phyloP scores from a whole-genome alignment of 2,329 filamentous ascomycete species.

The Sclerotinia borealis region DNA sequence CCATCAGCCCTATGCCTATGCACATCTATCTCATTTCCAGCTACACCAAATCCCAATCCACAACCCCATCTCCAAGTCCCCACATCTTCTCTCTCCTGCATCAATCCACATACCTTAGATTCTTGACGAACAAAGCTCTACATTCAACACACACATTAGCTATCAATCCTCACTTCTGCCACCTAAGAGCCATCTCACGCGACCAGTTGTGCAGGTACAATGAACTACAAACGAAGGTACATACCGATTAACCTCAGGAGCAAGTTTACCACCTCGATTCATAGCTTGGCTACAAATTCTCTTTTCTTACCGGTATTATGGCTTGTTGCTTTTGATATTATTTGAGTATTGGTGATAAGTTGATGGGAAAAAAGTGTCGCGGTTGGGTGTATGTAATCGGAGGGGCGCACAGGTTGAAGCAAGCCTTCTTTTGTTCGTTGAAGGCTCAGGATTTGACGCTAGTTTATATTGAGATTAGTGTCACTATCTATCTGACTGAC shows the following conservation, averaged over 20 bases:
- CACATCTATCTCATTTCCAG: conserved; percentile 44
- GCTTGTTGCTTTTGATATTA: conserved; percentile 14
- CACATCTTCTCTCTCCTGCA: not conserved
- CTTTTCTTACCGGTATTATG: conserved; percentile 13
- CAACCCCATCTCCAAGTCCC: not conserved
- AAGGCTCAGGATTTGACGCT: not conserved
- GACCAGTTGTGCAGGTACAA: conserved; percentile 4
- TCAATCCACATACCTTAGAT: conserved; percentile 68
- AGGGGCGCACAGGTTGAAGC: conserved; percentile 8
- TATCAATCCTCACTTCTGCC: not conserved
- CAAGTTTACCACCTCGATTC: conserved; percentile 95
- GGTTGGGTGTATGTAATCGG: conserved; percentile 3
- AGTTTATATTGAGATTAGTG: not conserved
- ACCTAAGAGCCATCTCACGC: conserved; percentile 2
- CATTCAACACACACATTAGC: conserved; percentile 27
- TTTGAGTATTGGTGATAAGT: conserved; percentile 8
- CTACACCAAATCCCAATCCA: conserved; percentile 13
- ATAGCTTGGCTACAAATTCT: conserved; percentile 58
- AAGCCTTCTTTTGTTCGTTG: conserved; percentile 13
- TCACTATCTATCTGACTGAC: too few species aligned
- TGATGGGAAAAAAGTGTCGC: conserved; percentile 12
- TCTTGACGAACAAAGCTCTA: conserved; percentile 99
- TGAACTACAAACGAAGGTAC: conserved; percentile 29
- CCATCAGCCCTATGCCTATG: conserved; percentile 49
- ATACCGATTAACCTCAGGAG: conserved; percentile 98